Evolutionary conservation across 345 rosid species (phyloP).

Genomic region (Euphorbia lathyris): DNA sequence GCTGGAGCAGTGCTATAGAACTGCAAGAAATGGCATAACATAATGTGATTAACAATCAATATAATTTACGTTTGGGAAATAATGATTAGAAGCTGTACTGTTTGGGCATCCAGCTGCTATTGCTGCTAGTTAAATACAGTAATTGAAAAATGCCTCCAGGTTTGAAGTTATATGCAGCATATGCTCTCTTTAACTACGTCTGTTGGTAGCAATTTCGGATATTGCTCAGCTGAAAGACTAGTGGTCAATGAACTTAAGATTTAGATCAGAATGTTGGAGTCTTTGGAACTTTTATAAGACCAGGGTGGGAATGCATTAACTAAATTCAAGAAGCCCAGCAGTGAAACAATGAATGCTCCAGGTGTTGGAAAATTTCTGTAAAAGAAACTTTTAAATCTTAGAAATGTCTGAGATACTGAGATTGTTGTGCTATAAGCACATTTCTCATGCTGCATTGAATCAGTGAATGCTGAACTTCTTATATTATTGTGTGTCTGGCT

Average conservation of each 20-base stretch:
- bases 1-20: background rate
- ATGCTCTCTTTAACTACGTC: background rate
- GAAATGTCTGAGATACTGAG: background rate
- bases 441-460: background rate
- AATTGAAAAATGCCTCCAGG: background rate
- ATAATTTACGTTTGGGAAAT: background rate
- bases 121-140: background rate
- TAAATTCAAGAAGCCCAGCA: background rate
- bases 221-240: constrained; percentile 1
- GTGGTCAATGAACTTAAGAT: too few relatives aligned
- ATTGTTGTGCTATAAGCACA: background rate
- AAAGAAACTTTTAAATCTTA: background rate
- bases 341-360: background rate
- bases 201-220: background rate
- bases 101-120: background rate
- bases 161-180: background rate
- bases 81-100: background rate
- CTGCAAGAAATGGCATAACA: background rate
- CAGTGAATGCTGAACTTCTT: background rate
- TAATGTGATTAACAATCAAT: background rate
- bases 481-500: background rate
- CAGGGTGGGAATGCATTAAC: background rate
- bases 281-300: background rate
- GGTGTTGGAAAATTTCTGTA: background rate
- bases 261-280: background rate